Evolutionary conservation across 148 eudicot genomes (phyloP).

Genomic region (Bassia scoparia): DNA sequence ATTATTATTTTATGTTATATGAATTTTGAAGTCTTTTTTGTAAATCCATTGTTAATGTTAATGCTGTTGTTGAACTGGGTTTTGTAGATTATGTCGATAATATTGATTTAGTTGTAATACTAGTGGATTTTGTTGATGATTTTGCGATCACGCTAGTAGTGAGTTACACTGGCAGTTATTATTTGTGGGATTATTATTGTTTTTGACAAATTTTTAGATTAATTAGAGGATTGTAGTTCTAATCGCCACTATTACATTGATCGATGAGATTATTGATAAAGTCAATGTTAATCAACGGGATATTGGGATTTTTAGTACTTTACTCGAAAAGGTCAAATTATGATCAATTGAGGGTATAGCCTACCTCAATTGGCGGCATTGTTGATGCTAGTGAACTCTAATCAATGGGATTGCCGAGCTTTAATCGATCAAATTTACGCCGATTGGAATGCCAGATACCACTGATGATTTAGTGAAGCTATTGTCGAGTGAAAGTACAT

Average conservation of each 20-base stretch:
- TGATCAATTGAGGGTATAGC: no score
- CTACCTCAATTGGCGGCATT: no score
- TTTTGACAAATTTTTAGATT: not conserved
- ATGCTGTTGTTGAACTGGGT: not conserved
- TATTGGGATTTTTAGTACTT: not conserved
- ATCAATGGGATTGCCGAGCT: no score
- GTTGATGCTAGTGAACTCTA: no score
- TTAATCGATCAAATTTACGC: not conserved
- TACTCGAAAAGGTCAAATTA: not conserved
- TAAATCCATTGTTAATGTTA: no score
- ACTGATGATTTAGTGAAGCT: not conserved
- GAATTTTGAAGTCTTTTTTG: not conserved
- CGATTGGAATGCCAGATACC: not conserved
- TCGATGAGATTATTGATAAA: not conserved
- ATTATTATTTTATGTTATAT: not conserved
- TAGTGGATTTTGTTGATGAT: not conserved
- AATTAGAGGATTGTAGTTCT: not conserved
- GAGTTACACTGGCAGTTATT: not conserved
- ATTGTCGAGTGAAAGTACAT: not conserved
- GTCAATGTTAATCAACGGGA: not conserved
- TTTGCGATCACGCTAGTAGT: not conserved
- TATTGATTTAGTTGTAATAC: not conserved
- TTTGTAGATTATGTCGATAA: slow-evolving; percentile 6
- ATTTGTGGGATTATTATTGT: not conserved
- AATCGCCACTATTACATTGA: not conserved